Base-by-base conservation (phyloP, 768 basidiomycete genomes). In the Jaapia argillacea region DNA sequence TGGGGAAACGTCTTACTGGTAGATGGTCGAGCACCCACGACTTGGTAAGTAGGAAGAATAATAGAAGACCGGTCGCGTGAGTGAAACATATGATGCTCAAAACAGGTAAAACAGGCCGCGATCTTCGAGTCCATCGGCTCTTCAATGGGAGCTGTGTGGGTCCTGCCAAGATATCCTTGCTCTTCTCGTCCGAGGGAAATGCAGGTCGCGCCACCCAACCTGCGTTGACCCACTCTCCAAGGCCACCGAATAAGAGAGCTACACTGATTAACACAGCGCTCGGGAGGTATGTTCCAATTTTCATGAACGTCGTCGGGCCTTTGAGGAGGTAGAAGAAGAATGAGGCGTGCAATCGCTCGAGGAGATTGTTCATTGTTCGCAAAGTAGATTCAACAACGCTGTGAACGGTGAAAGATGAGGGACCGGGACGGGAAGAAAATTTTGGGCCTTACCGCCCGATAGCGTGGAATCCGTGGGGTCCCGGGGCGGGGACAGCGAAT, bases 341-440 rank as follows among this genome's bases (percentile, higher is more conserved):
- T 0, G 94, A 98, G 2, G 93, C 93, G 59, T 99, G 96, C 18
- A 98, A 77, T 13, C 96, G 80, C 57, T 99, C 96, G 16, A 97
- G 72, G 4, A 98, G 74, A 57, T 99, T 99, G 62, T 96, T 97
- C 57, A 81, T 77, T 12, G 92, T 87, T 45, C 93, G 77, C 24
- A 96, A 70, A 12, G 85, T 80, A 1, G 90, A 91, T 64, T 99
- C 96, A 27, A 92, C 57, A 36, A 83, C 72, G 36, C 91, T 93
- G 46, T 21, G 21, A 22, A 36, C 23, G 24, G 14, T 28, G 37
- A 28, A 24, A 53, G 45, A 46, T 23, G 33, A 18, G 53, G 26
- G 31, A 20, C 28, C 41, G 24, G 14, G 31, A 5, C 12, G 39
- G 16, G 12, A 22, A 18, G 4, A 1, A 22, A 6, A 5, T 6